These are phyloP conservation scores for Thozetella sp. DNA, from an alignment of 495 filamentous ascomycete species.

Conservation along the genomic window DNA sequence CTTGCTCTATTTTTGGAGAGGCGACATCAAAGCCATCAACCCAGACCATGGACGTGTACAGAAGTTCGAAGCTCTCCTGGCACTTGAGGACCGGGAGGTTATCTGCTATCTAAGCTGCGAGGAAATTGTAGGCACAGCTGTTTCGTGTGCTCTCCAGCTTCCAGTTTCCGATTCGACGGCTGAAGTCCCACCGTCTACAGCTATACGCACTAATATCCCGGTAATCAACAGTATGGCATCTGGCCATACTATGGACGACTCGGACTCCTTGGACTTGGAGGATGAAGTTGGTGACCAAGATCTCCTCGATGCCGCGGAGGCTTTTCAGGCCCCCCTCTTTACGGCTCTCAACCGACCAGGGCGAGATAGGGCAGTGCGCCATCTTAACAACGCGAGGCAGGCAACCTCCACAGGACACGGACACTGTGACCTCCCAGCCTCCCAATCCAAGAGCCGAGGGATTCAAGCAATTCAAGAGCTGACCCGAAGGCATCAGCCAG, in stretches of 20 bases:
- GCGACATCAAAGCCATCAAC: constrained; percentile 67
- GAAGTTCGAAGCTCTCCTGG: constrained; percentile 61
- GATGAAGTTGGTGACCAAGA: neutral
- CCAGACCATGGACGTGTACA: constrained; percentile 56
- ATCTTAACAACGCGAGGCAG: no score
- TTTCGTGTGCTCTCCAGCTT: constrained; percentile 62
- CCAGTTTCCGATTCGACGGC: constrained; percentile 62
- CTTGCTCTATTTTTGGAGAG: constrained; percentile 78
- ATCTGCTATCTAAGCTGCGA: constrained; percentile 83
- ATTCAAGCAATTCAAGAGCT: constrained; percentile 14
- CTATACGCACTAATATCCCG: neutral
- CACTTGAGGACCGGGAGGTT: constrained; percentile 57
- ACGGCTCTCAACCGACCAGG: no score
- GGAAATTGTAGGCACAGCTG: constrained; percentile 83
- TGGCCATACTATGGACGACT: no score
- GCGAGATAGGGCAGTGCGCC: no score
- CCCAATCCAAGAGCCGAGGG: no score
- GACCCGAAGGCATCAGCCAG: constrained; percentile 37
- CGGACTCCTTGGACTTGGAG: constrained; percentile 53
- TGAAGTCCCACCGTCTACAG: constrained; percentile 14
- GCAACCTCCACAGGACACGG: no score
- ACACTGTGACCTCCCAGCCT: no score
- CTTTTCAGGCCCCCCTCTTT: no score
- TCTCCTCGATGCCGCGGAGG: neutral
- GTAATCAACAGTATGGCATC: neutral